Percentiles rank a stretch among this genome's conserved stretches.
These are phyloP conservation scores for Aspergillus sclerotiicarbonarius DNA, from an alignment of 495 filamentous ascomycete species.

Conservation along the genomic window DNA sequence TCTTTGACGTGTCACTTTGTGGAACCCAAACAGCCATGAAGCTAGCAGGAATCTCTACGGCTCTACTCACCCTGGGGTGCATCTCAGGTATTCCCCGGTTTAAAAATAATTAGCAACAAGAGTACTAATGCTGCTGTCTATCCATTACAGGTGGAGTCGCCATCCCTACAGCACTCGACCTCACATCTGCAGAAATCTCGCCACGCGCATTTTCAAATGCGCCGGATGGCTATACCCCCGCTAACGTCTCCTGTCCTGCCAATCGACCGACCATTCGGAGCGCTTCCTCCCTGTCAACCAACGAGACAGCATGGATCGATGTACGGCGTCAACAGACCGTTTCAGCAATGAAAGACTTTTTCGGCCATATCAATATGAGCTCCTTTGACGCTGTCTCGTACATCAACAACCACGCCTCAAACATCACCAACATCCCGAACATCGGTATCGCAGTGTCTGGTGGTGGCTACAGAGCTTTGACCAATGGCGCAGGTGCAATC, in stretches of 20 bases:
- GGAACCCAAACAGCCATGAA: background rate
- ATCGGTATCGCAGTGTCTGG: constrained; percentile 58
- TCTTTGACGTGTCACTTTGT: background rate
- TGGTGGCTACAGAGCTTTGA: constrained; percentile 76
- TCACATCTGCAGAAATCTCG: background rate
- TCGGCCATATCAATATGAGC: constrained; percentile 63
- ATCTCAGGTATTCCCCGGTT: background rate
- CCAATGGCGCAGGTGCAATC: constrained; percentile 81
- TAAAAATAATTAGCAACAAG: background rate
- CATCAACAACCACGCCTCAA: constrained; percentile 52
- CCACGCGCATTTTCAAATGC: constrained; percentile 35
- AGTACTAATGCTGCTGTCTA: background rate
- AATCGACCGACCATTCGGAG: constrained; percentile 47
- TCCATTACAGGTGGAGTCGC: background rate
- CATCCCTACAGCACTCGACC: background rate
- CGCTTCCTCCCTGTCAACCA: constrained; percentile 55
- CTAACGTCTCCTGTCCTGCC: constrained; percentile 32
- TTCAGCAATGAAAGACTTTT: constrained; percentile 63
- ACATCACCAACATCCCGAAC: constrained; percentile 58
- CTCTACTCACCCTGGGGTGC: background rate
- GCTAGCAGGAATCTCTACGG: background rate
- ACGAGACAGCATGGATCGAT: constrained; percentile 67
- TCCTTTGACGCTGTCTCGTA: constrained; percentile 74
- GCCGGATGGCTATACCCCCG: constrained; percentile 40
- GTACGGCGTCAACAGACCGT: constrained; percentile 54